phyloP scores from a whole-genome alignment of 805 yeast genomes.

The Isabelozyma pseudorhagii region DNA sequence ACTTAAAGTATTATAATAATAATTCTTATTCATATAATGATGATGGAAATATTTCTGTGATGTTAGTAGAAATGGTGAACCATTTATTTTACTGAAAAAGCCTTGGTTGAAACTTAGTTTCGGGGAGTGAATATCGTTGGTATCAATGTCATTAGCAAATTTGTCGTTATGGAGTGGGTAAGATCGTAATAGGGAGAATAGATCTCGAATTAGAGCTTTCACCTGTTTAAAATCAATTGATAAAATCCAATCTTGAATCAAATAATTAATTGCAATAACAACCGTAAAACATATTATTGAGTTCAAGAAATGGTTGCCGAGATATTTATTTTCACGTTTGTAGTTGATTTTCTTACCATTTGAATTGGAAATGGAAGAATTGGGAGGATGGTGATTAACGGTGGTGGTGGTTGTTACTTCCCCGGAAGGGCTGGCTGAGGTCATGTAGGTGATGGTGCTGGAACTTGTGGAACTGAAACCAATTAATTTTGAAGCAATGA shows the following conservation, averaged over 20 bases:
- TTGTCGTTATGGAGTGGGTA: background rate
- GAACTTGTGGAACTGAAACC: conserved; percentile 12
- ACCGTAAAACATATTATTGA: conserved; percentile 17
- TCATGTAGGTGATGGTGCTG: conserved; percentile 17
- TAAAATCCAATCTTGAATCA: conserved; percentile 9
- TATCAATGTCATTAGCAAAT: background rate
- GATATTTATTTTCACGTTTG: conserved; percentile 9
- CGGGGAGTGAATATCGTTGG: background rate
- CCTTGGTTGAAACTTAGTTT: background rate
- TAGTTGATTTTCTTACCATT: conserved; percentile 4
- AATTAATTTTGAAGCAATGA: conserved; percentile 26
- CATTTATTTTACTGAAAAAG: background rate
- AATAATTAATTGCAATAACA: conserved; percentile 17
- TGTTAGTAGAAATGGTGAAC: background rate
- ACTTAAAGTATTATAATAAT: background rate
- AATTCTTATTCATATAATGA: background rate
- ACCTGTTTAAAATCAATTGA: background rate
- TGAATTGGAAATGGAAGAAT: conserved; percentile 3
- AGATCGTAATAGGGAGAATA: background rate
- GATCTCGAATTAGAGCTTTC: background rate
- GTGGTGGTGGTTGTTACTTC: conserved; percentile 3
- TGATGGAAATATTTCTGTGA: conserved; percentile 1
- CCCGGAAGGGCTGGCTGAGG: conserved; percentile 18
- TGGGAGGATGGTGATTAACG: conserved; percentile 3
- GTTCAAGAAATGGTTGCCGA: conserved; percentile 12